phyloP scores from a whole-genome alignment of 306 rosid species.

The Sechiopsis laciniata region DNA sequence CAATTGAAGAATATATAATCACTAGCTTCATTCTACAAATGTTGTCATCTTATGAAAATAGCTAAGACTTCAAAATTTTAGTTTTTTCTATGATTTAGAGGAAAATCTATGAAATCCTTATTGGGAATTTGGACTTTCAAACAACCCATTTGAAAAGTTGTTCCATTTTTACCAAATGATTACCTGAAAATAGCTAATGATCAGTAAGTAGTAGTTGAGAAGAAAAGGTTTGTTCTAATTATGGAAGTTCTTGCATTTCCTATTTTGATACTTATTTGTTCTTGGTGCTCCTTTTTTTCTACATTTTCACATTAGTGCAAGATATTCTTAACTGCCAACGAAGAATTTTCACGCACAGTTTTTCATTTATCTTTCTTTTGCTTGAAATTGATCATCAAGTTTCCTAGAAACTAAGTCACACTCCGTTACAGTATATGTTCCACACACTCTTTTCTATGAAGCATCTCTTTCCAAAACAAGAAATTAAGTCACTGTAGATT shows the following conservation, averaged over 20 bases:
- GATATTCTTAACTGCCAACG: not conserved
- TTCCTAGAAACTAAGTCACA: no score
- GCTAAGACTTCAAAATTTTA: not conserved
- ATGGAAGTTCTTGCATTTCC: not conserved
- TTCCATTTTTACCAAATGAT: not conserved
- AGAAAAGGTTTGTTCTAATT: not conserved
- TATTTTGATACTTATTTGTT: not conserved
- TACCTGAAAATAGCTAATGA: not conserved
- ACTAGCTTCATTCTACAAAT: not conserved
- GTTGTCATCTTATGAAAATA: no score
- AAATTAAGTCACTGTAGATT: no score
- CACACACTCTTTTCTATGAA: no score
- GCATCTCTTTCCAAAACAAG: no score
- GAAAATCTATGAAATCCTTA: not conserved
- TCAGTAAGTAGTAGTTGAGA: not conserved
- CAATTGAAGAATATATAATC: not conserved
- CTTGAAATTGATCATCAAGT: no score
- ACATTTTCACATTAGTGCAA: not conserved
- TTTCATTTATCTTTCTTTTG: no score
- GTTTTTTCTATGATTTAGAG: not conserved
- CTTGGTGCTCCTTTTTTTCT: not conserved
- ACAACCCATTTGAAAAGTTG: conserved; percentile 12
- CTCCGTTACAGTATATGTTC: no score
- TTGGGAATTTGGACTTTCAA: not conserved
- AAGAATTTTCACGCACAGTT: no score